Percentiles rank a stretch among this genome's conserved stretches.
These are phyloP conservation scores for Cyclocybe aegerita DNA, from an alignment of 768 basidiomycete genomes.

Conservation along the genomic window DNA sequence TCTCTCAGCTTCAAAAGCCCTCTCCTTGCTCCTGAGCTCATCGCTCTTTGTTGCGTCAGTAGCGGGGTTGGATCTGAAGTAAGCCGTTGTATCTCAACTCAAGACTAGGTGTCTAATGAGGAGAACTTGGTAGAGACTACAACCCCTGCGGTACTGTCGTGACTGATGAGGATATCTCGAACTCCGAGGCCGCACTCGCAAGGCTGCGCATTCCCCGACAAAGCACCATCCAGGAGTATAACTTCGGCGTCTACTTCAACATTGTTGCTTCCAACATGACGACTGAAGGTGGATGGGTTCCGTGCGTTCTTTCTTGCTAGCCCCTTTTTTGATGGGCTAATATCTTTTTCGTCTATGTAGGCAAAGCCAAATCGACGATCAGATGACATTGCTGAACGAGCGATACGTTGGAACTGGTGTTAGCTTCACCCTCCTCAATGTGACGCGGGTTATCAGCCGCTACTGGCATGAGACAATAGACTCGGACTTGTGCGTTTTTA, in stretches of 20 bases:
- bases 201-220: conserved; percentile 11
- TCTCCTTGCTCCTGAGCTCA: conserved; percentile 1
- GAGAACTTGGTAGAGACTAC: not conserved
- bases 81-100: no score
- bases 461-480: conserved; percentile 43
- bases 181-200: conserved; percentile 10
- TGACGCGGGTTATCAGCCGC: conserved; percentile 36
- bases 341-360: conserved; percentile 17
- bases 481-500: conserved; percentile 21
- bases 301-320: conserved; percentile 25
- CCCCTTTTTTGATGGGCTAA: not conserved
- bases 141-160: conserved; percentile 20
- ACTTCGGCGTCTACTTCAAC: conserved; percentile 32
- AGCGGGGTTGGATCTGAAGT: not conserved
- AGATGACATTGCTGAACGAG: conserved; percentile 41
- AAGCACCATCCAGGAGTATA: conserved; percentile 9
- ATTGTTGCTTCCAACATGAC: conserved; percentile 30
- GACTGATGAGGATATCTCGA: conserved; percentile 16
- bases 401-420: conserved; percentile 36
- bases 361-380: conserved; percentile 32
- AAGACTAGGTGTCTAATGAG: no score
- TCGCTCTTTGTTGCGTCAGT: not conserved
- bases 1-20: not conserved
- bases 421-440: conserved; percentile 32
- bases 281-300: conserved; percentile 34